These are phyloP conservation scores for Arthroderma uncinatum DNA, from an alignment of 2,329 filamentous ascomycete species.

Conservation along the genomic window DNA sequence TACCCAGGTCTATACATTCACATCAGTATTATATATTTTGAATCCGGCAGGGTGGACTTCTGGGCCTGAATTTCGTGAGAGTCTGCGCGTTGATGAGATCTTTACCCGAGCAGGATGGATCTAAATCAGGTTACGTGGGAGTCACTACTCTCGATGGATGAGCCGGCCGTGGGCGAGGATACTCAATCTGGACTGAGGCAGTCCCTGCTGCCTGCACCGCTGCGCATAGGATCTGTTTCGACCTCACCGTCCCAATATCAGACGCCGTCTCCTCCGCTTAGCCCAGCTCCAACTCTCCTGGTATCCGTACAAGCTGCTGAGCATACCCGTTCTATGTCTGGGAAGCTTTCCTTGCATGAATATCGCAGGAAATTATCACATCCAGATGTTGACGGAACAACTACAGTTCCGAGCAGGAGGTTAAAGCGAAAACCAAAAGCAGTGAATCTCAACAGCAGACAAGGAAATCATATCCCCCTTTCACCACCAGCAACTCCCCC, in stretches of 20 bases:
- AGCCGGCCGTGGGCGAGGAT: not conserved
- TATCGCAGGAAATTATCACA: conserved; percentile 16
- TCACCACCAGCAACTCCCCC: conserved; percentile 14
- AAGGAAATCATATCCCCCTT: conserved; percentile 8
- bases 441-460: conserved; percentile 13
- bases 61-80: not conserved
- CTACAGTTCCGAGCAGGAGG: conserved; percentile 9
- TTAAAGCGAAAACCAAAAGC: conserved; percentile 16
- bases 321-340: conserved; percentile 1
- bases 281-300: conserved; percentile 12
- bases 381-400: conserved; percentile 4
- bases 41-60: not conserved
- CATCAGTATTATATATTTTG: not conserved
- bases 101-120: not conserved
- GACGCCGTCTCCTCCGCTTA: conserved; percentile 11
- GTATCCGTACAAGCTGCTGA: conserved; percentile 8
- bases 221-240: conserved; percentile 5
- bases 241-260: conserved; percentile 6
- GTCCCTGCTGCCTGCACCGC: conserved; percentile 9
- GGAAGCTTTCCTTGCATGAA: conserved; percentile 14
- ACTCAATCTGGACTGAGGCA: not conserved
- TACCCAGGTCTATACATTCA: not conserved
- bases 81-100: not conserved
- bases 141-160: not conserved
- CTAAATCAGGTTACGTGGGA: not conserved